phyloP scores from a whole-genome alignment of 306 rosid species.

The Dryas drummondii region DNA sequence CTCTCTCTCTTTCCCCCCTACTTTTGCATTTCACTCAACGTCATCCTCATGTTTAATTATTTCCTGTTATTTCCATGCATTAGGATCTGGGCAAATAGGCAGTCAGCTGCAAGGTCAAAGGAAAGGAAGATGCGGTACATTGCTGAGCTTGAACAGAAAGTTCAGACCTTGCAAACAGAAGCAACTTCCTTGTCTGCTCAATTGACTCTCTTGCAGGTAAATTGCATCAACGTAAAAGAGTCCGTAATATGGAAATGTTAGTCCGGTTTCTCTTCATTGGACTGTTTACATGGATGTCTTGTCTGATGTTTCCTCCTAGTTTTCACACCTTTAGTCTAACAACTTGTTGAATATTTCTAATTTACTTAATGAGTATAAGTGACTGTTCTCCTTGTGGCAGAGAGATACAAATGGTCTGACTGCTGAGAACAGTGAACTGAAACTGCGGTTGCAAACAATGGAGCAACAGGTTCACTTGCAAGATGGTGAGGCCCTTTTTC shows the following conservation, averaged over 20 bases:
- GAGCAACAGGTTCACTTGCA: conserved; percentile 97
- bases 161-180: conserved; percentile 91
- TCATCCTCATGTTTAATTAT: conserved; percentile 17
- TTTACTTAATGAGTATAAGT: not conserved
- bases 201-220: conserved; percentile 85
- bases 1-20: not conserved
- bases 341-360: not conserved
- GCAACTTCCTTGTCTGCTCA: conserved; percentile 96
- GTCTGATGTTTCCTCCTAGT: not conserved
- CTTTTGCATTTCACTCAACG: not conserved
- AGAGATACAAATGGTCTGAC: conserved; percentile 87
- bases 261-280: not conserved
- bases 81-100: conserved; percentile 99
- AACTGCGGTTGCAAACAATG: conserved; percentile 92
- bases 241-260: not conserved
- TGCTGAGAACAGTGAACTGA: conserved; percentile 88
- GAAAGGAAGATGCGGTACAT: conserved; percentile 99
- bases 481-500: conserved; percentile 63
- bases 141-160: conserved; percentile 93
- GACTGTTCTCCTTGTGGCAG: conserved; percentile 37
- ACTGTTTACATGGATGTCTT: not conserved
- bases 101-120: conserved; percentile 97
- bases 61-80: conserved; percentile 24
- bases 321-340: too few species aligned
- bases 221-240: conserved; percentile 1